These are phyloP conservation scores for Pseudogymnoascus sp. DNA, from an alignment of 2,329 filamentous ascomycete species.

Conservation along the genomic window DNA sequence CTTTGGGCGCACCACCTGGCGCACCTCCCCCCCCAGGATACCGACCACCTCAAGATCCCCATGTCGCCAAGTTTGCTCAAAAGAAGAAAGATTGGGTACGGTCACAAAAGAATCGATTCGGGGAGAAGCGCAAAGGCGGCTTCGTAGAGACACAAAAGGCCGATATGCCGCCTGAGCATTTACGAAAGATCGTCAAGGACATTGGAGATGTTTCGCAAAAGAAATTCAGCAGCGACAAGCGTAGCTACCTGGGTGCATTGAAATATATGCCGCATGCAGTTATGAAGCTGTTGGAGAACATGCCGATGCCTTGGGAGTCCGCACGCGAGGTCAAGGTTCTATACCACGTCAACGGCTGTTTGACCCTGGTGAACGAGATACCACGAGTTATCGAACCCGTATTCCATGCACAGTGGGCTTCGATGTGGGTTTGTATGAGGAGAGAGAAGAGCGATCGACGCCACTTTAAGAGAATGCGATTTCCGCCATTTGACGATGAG, in stretches of 20 bases:
- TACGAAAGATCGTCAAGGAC: conserved; percentile 96
- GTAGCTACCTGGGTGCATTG: conserved; percentile 90
- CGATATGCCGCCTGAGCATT: conserved; percentile 95
- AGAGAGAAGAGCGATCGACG: conserved; percentile 93
- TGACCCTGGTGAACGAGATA: conserved; percentile 94
- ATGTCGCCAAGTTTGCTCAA: conserved; percentile 88
- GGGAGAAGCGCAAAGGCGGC: conserved; percentile 91
- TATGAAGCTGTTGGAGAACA: conserved; percentile 93
- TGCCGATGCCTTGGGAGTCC: conserved; percentile 99
- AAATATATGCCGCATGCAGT: conserved; percentile 99
- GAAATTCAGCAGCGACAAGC: conserved; percentile 97
- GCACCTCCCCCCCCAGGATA: conserved; percentile 78
- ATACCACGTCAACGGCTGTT: conserved; percentile 94
- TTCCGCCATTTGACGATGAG: conserved; percentile 97
- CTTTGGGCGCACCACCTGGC: conserved; percentile 35
- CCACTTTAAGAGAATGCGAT: conserved; percentile 98
- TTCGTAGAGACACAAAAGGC: conserved; percentile 98
- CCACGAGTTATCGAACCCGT: conserved; percentile 96
- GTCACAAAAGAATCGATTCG: conserved; percentile 82
- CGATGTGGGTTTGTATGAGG: conserved; percentile 98
- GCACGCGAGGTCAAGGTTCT: conserved; percentile 93
- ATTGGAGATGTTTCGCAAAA: conserved; percentile 99
- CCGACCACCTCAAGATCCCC: conserved; percentile 69
- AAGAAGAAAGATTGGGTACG: conserved; percentile 99
- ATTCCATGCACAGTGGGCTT: conserved; percentile 97